Evolutionary conservation across 768 basidiomycete species (phyloP).

Genomic region (Tulasnella sp.): DNA sequence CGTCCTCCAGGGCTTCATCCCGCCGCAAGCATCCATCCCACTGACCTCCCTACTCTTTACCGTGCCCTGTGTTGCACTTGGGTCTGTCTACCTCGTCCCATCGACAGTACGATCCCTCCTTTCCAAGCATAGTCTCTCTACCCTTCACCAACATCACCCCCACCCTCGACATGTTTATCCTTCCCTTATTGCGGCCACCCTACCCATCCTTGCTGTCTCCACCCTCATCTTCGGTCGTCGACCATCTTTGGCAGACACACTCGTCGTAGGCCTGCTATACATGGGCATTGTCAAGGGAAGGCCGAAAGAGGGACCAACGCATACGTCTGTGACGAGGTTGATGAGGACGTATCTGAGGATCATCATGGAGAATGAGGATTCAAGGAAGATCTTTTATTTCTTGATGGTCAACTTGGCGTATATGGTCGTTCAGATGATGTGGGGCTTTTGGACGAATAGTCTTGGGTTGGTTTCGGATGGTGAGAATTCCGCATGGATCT

Average conservation of each 20-base stretch:
- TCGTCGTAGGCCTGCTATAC: conserved; percentile 48
- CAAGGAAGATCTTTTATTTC: conserved; percentile 94
- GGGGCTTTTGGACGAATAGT: conserved; percentile 96
- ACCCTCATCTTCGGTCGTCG: conserved; percentile 40
- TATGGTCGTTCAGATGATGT: conserved; percentile 95
- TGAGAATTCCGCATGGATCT: conserved; percentile 30
- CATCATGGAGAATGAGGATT: conserved; percentile 83
- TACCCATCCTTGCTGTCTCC: conserved; percentile 31
- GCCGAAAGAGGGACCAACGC: conserved; percentile 1
- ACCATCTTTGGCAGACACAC: conserved; percentile 41
- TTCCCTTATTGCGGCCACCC: neutral
- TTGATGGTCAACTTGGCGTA: conserved; percentile 86
- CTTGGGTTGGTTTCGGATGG: conserved; percentile 95
- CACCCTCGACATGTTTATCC: neutral
- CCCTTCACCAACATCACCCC: neutral
- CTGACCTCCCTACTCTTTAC: neutral
- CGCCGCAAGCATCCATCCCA: neutral
- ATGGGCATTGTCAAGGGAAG: conserved; percentile 34
- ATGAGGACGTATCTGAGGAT: conserved; percentile 62
- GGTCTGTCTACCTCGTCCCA: neutral
- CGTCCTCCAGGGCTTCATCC: neutral
- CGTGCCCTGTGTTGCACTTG: neutral
- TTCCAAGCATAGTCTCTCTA: neutral
- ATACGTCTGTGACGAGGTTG: conserved; percentile 23
- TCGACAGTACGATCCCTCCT: neutral